These are phyloP conservation scores for Fusarium torulosum DNA, from an alignment of 2,329 filamentous ascomycete species.

Conservation along the genomic window DNA sequence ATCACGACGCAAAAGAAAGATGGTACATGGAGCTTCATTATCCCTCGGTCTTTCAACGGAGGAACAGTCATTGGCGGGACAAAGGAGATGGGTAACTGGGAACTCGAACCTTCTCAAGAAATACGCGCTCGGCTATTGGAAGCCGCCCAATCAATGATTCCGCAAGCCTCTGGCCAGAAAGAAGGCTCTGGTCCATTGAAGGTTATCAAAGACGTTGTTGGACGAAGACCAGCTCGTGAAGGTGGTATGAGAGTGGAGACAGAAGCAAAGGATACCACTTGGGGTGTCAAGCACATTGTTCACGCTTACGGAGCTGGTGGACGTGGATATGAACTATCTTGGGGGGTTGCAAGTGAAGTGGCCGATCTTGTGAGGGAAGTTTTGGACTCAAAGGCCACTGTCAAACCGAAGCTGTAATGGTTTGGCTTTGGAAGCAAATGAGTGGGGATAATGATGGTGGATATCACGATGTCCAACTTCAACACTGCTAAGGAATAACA, in stretches of 20 bases:
- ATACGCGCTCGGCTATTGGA: slow-evolving; percentile 55
- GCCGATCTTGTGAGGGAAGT: slow-evolving; percentile 25
- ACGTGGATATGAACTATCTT: slow-evolving; percentile 71
- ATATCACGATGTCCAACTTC: neutral
- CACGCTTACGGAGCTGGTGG: slow-evolving; percentile 73
- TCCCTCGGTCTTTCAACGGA: slow-evolving; percentile 71
- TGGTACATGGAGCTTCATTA: slow-evolving; percentile 72
- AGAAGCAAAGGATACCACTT: slow-evolving; percentile 27
- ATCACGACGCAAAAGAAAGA: slow-evolving; percentile 73
- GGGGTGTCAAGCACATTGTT: slow-evolving; percentile 52
- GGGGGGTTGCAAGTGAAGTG: slow-evolving; percentile 68
- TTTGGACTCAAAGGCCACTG: neutral
- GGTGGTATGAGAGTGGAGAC: slow-evolving; percentile 60
- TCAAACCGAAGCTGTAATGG: slow-evolving; percentile 21
- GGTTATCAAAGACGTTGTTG: slow-evolving; percentile 60
- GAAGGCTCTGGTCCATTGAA: slow-evolving; percentile 28
- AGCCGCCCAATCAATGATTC: slow-evolving; percentile 27
- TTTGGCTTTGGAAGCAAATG: neutral
- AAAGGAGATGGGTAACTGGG: slow-evolving; percentile 70
- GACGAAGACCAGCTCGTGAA: slow-evolving; percentile 59
- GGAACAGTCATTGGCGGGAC: slow-evolving; percentile 76
- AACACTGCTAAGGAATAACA: neutral
- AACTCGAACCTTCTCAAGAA: slow-evolving; percentile 60
- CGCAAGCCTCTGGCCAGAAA: slow-evolving; percentile 14
- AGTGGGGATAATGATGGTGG: neutral